Evolutionary conservation across 495 filamentous ascomycete species (phyloP).

Genomic region (Podospora comata): DNA sequence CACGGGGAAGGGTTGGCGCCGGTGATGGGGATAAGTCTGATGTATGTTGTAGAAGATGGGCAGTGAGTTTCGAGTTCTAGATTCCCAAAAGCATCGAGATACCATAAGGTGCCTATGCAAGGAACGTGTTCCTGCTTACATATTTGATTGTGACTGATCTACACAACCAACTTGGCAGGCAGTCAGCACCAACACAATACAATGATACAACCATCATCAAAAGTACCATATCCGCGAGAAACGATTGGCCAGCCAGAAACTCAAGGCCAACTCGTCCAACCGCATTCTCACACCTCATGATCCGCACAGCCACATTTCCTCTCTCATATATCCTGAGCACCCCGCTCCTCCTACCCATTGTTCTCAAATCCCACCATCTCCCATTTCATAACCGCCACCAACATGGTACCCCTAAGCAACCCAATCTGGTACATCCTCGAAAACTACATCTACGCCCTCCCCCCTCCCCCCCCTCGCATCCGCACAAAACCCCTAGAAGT

Average conservation of each 20-base stretch:
- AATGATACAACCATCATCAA: neutral
- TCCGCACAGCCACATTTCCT: too few relatives aligned
- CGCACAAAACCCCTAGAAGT: conserved; percentile 63
- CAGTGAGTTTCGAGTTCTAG: neutral
- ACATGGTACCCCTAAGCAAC: conserved; percentile 14
- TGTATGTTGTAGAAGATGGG: conserved; percentile 23
- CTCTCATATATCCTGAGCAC: too few relatives aligned
- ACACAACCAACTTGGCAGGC: neutral
- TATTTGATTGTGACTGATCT: too few relatives aligned
- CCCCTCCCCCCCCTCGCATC: conserved; percentile 29
- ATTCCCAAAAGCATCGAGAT: neutral
- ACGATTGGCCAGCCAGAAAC: too few relatives aligned
- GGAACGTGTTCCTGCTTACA: neutral
- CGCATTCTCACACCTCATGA: too few relatives aligned
- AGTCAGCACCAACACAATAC: neutral
- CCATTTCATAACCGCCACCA: too few relatives aligned
- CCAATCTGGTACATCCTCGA: conserved; percentile 31
- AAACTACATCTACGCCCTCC: conserved; percentile 21
- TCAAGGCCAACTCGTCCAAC: too few relatives aligned
- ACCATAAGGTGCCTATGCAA: neutral
- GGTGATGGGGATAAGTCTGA: conserved; percentile 26
- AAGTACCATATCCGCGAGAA: too few relatives aligned
- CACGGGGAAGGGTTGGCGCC: conserved; percentile 18
- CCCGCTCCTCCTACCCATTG: too few relatives aligned
- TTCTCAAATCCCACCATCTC: too few relatives aligned